Evolutionary conservation across 1,284 basidiomycete genomes (phyloP), one percentile per base, ranked within the genome.

Genomic region (Cryptococcus sp.): DNA sequence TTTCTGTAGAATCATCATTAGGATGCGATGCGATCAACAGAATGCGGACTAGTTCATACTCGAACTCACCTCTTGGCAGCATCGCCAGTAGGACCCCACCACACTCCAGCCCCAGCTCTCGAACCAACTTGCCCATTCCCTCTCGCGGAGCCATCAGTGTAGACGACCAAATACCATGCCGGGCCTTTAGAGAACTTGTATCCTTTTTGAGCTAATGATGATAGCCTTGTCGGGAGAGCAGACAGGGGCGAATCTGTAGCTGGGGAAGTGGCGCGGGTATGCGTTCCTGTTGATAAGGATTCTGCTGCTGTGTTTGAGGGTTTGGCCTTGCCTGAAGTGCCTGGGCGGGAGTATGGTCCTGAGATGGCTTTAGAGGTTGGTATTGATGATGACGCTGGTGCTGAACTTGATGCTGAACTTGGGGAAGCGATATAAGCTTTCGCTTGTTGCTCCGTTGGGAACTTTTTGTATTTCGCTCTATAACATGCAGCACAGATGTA

Each of bases 391-490:
- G 46, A 13, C 2, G 39, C 20, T 52, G 61, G 41, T 47, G 25
- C 47, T 16, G 58, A 44, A 25, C 52, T 38, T 16, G 51, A 46
- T 47, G 25, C 47, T 16, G 58, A 44, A 25, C 52, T 38, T 16
- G 51, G 39, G 3, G 25, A 47, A 10, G 43, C 13, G 23, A 75
- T 57, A 51, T 68, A 79, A 22, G 39, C 59, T 39, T 57, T 37
- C 1, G 78, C 77, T 38, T 67, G 64, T 3, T 51, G n/a, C 29
- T 66, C 52, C 0, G 59, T 68, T 1, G 53, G 47, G 52, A 79
- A 79, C 60, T 79, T 79, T 54, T 79, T 76, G 62, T 64, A 70
- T 38, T 62, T 63, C 0, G 78, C 73, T 6, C 76, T 78, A 37
- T 1, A 17, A 22, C 5, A 43, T 38, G 38, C 11, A 40, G n/a